Evolutionary conservation across 2,329 filamentous ascomycete species (phyloP).

Genomic region (Colletotrichum karsti): DNA sequence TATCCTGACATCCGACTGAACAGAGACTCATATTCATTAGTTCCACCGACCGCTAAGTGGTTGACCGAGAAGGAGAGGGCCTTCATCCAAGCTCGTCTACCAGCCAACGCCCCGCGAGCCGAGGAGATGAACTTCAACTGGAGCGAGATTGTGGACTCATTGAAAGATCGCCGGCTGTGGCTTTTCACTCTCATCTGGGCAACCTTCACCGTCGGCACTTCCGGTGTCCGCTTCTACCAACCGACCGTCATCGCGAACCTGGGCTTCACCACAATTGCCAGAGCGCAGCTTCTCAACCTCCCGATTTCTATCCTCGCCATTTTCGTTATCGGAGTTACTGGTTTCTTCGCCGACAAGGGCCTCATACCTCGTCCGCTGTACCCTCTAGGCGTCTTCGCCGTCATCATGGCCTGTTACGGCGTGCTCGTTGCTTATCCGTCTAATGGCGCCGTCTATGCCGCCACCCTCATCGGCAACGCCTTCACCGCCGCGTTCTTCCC

Average conservation of each 20-base stretch:
- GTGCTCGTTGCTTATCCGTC: constrained; percentile 54
- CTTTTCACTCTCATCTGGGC: constrained; percentile 55
- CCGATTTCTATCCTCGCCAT: constrained; percentile 52
- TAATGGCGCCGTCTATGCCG: constrained; percentile 55
- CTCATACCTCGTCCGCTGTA: constrained; percentile 51
- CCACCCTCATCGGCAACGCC: constrained; percentile 52
- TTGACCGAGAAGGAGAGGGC: constrained; percentile 53
- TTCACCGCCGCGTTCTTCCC: constrained; percentile 54
- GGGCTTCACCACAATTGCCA: constrained; percentile 50
- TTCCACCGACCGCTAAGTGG: constrained; percentile 53
- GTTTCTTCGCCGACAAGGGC: constrained; percentile 51
- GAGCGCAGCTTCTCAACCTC: constrained; percentile 58
- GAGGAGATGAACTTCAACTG: constrained; percentile 49
- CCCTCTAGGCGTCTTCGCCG: constrained; percentile 49
- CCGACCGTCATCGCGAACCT: constrained; percentile 49
- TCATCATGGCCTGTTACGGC: constrained; percentile 53
- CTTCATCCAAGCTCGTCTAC: constrained; percentile 56
- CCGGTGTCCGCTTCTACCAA: constrained; percentile 51
- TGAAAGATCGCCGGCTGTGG: constrained; percentile 53
- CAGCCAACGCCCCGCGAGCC: constrained; percentile 50
- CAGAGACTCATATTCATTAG: constrained; percentile 47
- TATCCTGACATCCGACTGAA: constrained; percentile 47
- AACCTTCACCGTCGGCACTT: constrained; percentile 51
- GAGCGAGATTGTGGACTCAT: constrained; percentile 44
- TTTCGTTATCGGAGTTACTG: constrained; percentile 50